Base-by-base conservation (phyloP, 202 grass and related monocot genomes). In the Setaria italica region DNA sequence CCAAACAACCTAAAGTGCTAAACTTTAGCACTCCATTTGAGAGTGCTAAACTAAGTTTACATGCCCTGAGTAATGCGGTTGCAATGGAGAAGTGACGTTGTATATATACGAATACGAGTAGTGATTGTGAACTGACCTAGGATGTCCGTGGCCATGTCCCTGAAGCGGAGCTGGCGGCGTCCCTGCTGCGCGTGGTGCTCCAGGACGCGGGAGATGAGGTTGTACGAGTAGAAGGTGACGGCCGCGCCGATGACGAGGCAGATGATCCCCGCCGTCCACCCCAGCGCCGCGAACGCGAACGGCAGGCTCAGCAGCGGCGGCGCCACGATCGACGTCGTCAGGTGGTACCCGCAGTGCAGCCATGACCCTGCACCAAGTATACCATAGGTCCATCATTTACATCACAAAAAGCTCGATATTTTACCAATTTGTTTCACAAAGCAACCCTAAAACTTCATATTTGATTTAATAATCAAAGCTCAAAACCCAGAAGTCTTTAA, bases 211-310 rank as follows among this genome's bases (percentile, higher is more conserved):
- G 96, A 95, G 86, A 99, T 84, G 88, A 99, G 96, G 84, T 99
- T 99, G 90, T 99, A 99, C 13, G 96, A 99, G 86, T 99, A 99
- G 91, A 99, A 99, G 47, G 96, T 87, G 79, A 95, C 90, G 33
- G 62, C 63, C 11, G 91, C 90, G 49, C 88, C 96, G 70, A 90
- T 62, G 64, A 87, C 55, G n/a, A 99, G 91, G 88, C 88, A 92
- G 29, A 82, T 60, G 50, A 95, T 70, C 59, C 91, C 96, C 1
- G 90, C 81, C 21, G 67, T 25, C 96, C 96, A 99, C 14, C 96
- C 93, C 79, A 99, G 65, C 35, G 82, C 84, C 41, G 87, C 90
- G 73, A 99, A 94, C 55, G 96, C 96, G 55, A 91, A 95, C 50
- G 96, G 96, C 78, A 98, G 89, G 84, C 96, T 98, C 70, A 99